These are phyloP conservation scores for Ustilago shanxiensis DNA, from an alignment of 1,284 basidiomycete species.

Conservation along the genomic window DNA sequence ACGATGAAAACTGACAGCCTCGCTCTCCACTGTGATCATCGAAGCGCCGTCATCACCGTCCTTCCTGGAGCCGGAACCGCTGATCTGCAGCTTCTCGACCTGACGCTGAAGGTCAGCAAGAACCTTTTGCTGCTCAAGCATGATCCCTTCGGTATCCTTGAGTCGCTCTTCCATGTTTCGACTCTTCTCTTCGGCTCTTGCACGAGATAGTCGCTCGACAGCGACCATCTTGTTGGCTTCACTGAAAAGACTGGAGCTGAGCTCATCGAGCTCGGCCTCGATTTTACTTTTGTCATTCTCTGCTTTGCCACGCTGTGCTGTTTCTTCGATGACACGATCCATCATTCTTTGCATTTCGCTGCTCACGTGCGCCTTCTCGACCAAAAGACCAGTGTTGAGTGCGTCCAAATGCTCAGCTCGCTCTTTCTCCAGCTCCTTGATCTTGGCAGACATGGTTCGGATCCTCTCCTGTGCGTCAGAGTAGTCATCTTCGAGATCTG, in stretches of 20 bases:
- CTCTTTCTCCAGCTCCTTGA: constrained; percentile 74
- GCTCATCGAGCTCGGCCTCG: constrained; percentile 79
- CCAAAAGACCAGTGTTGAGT: constrained; percentile 81
- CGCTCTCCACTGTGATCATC: constrained; percentile 38
- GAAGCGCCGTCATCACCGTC: constrained; percentile 31
- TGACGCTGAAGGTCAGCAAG: constrained; percentile 85
- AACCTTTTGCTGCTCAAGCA: constrained; percentile 70
- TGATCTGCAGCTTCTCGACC: constrained; percentile 75
- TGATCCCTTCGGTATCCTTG: constrained; percentile 81
- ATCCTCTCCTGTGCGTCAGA: constrained; percentile 81
- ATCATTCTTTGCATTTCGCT: constrained; percentile 92
- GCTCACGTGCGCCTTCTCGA: constrained; percentile 89
- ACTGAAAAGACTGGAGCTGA: constrained; percentile 79
- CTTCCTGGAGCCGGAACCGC: constrained; percentile 27
- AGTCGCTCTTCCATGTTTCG: constrained; percentile 83
- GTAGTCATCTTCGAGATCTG: constrained; percentile 91
- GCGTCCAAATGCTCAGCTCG: constrained; percentile 71
- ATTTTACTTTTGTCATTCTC: constrained; percentile 78
- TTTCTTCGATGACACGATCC: constrained; percentile 93
- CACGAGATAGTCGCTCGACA: constrained; percentile 81
- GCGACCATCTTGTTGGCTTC: constrained; percentile 77
- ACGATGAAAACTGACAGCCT: constrained; percentile 46
- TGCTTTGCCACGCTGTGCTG: constrained; percentile 87
- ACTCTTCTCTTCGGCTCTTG: constrained; percentile 85
- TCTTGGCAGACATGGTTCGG: constrained; percentile 70